These are phyloP conservation scores for Kitagawia praeruptora DNA, from an alignment of 129 eudicot species.

Conservation along the genomic window DNA sequence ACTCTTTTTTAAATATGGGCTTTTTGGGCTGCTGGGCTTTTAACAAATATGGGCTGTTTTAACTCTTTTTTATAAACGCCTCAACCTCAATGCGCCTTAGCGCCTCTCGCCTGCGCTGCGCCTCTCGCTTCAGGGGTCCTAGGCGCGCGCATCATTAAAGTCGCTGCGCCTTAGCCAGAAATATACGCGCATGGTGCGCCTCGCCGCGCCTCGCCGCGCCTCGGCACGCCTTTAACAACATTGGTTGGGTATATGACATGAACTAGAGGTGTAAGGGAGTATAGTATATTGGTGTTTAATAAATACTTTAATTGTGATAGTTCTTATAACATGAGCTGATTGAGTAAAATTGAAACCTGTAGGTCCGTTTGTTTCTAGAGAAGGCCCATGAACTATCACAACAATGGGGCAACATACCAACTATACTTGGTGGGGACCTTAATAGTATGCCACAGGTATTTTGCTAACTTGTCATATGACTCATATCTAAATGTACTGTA, in stretches of 20 bases:
- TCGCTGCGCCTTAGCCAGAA: too few relatives aligned
- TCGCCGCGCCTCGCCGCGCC: too few relatives aligned
- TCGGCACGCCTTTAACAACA: too few relatives aligned
- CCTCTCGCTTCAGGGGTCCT: too few relatives aligned
- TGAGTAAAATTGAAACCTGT: slow-evolving; percentile 12
- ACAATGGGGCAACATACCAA: slow-evolving; percentile 71
- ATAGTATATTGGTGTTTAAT: not conserved
- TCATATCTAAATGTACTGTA: not conserved
- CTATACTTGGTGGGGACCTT: slow-evolving; percentile 64
- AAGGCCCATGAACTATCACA: slow-evolving; percentile 57
- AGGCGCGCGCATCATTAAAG: too few relatives aligned
- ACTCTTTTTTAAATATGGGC: too few relatives aligned
- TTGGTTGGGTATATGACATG: not conserved
- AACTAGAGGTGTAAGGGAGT: not conserved
- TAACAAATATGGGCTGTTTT: too few relatives aligned
- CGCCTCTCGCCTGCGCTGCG: too few relatives aligned
- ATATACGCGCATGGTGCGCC: too few relatives aligned
- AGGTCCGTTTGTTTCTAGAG: slow-evolving; percentile 74
- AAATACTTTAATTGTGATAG: not conserved
- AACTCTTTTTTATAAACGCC: too few relatives aligned
- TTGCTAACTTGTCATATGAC: not conserved
- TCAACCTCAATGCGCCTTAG: too few relatives aligned
- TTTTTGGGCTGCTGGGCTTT: too few relatives aligned
- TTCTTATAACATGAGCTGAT: slow-evolving; percentile 1
- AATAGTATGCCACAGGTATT: slow-evolving; percentile 73